phyloP scores from a whole-genome alignment of 179 eudicot species.

The Amaranthus tricolor region DNA sequence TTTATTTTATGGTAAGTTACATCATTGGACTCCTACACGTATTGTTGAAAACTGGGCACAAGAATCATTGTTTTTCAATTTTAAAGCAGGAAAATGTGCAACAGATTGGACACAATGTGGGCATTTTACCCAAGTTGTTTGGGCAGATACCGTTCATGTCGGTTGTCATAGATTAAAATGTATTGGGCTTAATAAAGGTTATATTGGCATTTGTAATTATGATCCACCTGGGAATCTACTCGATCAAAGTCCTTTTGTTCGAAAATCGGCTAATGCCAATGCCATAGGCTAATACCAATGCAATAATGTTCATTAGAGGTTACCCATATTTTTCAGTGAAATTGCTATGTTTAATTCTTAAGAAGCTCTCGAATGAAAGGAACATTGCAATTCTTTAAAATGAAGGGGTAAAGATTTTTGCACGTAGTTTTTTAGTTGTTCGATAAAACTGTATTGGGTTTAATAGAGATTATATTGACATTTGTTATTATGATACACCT shows the following conservation, averaged over 20 bases:
- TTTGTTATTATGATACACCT: conserved; percentile 37
- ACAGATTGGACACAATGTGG: conserved; percentile 32
- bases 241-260: conserved; percentile 24
- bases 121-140: conserved; percentile 39
- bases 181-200: conserved; percentile 8
- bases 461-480: conserved; percentile 21
- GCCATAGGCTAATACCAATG: neutral
- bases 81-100: conserved; percentile 14
- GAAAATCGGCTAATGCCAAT: neutral
- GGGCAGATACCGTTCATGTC: conserved; percentile 27
- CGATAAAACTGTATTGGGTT: conserved; percentile 14
- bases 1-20: conserved; percentile 31
- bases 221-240: conserved; percentile 37
- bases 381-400: too few species aligned
- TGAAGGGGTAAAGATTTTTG: too few species aligned
- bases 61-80: conserved; percentile 23
- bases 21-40: conserved; percentile 29
- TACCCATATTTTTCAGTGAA: too few species aligned
- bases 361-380: too few species aligned
- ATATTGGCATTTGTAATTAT: conserved; percentile 32
- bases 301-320: too few species aligned
- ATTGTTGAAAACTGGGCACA: conserved; percentile 35
- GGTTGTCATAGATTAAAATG: conserved; percentile 33
- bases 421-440: conserved; percentile 19
- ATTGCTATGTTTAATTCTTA: too few species aligned